Conservation (phyloP, 2,329 filamentous ascomycete species). For the Xylaria sp. region DNA sequence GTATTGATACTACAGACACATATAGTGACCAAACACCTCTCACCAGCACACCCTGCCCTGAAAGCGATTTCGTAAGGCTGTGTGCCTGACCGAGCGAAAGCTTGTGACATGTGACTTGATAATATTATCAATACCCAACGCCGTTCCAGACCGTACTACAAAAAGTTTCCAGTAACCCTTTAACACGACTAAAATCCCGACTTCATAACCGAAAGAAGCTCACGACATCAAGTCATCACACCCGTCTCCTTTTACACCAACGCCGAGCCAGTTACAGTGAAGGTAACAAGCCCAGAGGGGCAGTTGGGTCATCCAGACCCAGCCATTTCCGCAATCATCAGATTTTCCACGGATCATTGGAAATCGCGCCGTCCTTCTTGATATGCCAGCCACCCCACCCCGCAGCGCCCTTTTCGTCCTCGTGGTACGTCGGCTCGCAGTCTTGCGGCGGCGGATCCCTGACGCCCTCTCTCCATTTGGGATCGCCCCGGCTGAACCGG, state of each 20-base stretch:
- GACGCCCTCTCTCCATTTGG: neutral
- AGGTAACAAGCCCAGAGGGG: neutral
- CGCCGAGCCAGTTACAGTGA: neutral
- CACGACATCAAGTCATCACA: neutral
- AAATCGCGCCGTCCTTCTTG: neutral
- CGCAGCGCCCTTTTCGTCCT: neutral
- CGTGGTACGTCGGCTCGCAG: slow-evolving; percentile 23
- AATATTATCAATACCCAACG: neutral
- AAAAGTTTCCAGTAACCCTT: neutral
- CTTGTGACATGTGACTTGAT: neutral
- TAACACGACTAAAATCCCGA: neutral
- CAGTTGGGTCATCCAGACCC: neutral
- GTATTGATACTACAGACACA: neutral
- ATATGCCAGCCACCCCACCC: neutral
- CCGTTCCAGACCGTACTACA: neutral
- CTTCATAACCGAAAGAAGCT: neutral
- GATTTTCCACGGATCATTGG: neutral
- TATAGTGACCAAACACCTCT: neutral
- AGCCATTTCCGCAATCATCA: neutral
- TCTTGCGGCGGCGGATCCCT: neutral
- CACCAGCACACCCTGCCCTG: neutral
- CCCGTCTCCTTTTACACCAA: neutral
- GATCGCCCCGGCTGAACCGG: slow-evolving; percentile 17
- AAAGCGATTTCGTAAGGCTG: neutral
- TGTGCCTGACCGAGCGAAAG: neutral